A percentile compares a stretch with the other conserved stretches of the same genome.
These are phyloP conservation scores for Cucurbita moschata DNA, from an alignment of 306 rosid genomes.

Conservation along the genomic window DNA sequence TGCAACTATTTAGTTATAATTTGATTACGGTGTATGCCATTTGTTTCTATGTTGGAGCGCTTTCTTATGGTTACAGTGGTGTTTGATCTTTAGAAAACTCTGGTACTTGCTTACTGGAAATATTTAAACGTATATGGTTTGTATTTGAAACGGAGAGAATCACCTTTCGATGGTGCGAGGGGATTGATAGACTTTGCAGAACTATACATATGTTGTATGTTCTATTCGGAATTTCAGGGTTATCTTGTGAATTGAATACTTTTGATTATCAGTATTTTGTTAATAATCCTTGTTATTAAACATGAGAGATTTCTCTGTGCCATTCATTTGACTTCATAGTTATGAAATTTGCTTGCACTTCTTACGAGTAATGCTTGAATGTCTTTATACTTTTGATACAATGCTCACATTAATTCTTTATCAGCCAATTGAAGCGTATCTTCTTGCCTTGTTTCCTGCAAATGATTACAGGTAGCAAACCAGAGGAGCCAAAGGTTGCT, in stretches of 20 bases:
- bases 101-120: not conserved
- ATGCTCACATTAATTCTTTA: not conserved
- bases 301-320: not conserved
- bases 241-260: not conserved
- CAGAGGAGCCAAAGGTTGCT: slow-evolving; percentile 53
- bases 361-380: not conserved
- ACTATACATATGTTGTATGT: not conserved
- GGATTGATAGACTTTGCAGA: not conserved
- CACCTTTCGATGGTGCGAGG: not conserved
- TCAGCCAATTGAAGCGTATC: not conserved
- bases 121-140: not conserved
- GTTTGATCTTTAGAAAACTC: not conserved
- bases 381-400: not conserved
- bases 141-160: not conserved
- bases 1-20: not conserved
- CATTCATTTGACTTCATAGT: not conserved
- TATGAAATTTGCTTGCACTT: not conserved
- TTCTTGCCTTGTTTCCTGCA: not conserved
- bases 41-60: not conserved
- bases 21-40: not conserved
- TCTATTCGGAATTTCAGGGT: not conserved
- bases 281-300: not conserved
- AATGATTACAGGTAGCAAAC: slow-evolving; percentile 42
- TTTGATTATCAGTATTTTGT: not conserved
- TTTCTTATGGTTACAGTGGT: not conserved